These are phyloP conservation scores for Lepidium didymum DNA, from an alignment of 345 rosid genomes.

Conservation along the genomic window DNA sequence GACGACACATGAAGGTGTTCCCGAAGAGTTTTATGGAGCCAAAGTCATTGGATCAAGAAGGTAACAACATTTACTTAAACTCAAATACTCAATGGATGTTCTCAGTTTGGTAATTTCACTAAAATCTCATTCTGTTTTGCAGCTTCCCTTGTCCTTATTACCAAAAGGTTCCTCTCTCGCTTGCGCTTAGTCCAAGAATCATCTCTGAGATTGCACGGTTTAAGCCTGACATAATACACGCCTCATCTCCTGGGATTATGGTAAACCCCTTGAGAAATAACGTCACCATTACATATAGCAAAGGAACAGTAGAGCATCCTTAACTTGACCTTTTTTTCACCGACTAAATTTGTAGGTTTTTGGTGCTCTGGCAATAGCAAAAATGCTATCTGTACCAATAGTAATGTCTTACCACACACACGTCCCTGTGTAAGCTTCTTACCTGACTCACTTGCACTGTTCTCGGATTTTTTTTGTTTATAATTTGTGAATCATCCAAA, in stretches of 20 bases:
- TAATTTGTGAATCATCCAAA: not conserved
- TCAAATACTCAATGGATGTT: not conserved
- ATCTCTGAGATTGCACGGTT: constrained; percentile 89
- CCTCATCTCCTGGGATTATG: constrained; percentile 98
- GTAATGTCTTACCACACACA: constrained; percentile 99
- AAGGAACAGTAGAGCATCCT: not conserved
- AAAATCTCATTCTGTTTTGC: constrained; percentile 15
- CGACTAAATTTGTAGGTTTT: constrained; percentile 53
- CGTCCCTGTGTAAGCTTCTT: constrained; percentile 88
- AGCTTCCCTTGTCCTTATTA: constrained; percentile 96
- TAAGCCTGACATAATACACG: constrained; percentile 99
- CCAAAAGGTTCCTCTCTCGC: constrained; percentile 91
- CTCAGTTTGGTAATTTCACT: not conserved
- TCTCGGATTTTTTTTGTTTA: not conserved
- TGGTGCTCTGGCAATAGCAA: constrained; percentile 86
- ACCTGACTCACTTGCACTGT: not conserved
- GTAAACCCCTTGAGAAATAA: constrained; percentile 26
- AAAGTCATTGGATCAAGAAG: constrained; percentile 90
- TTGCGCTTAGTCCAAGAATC: constrained; percentile 97
- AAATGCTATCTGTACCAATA: constrained; percentile 81
- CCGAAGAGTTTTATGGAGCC: constrained; percentile 90
- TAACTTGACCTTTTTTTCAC: not conserved
- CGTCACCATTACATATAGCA: not conserved
- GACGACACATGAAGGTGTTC: constrained; percentile 99
- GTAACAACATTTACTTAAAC: constrained; percentile 18